Conservation (phyloP, 2,329 filamentous ascomycete species). For the Chrysosporium keratinophilum region DNA sequence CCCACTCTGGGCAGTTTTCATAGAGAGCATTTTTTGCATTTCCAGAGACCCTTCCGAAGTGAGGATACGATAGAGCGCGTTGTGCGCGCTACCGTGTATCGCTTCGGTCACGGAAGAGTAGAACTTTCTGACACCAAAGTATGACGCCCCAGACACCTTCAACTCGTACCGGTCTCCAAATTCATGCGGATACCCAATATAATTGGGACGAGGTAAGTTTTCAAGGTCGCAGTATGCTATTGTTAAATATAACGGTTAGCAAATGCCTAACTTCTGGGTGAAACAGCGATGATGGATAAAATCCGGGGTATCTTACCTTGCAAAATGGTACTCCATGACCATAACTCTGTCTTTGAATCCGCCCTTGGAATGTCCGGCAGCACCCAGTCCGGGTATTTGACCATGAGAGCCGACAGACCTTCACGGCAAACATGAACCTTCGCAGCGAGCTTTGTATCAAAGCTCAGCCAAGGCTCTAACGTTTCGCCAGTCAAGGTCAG, state of each 20-base stretch:
- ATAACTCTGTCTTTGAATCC: constrained; percentile 14
- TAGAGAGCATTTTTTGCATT: not conserved
- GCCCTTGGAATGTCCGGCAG: constrained; percentile 23
- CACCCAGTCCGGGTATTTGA: constrained; percentile 21
- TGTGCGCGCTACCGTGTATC: constrained; percentile 24
- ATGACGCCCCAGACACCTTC: constrained; percentile 17
- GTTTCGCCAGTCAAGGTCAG: constrained; percentile 26
- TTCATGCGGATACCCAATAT: constrained; percentile 20
- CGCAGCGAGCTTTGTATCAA: constrained; percentile 16
- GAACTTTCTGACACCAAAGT: constrained; percentile 18
- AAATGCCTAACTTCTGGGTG: too few relatives aligned
- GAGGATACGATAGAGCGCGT: constrained; percentile 19
- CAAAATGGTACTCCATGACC: constrained; percentile 26
- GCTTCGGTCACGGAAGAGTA: constrained; percentile 22
- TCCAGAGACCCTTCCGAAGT: not conserved
- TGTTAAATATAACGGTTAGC: not conserved
- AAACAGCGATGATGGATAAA: constrained; percentile 1
- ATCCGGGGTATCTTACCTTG: constrained; percentile 20
- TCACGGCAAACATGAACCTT: constrained; percentile 23
- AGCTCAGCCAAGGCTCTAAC: constrained; percentile 14
- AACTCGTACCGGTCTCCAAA: constrained; percentile 24
- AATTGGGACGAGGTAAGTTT: constrained; percentile 16
- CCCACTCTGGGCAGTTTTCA: not conserved
- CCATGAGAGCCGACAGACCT: constrained; percentile 22
- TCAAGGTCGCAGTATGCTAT: constrained; percentile 22